These are phyloP conservation scores for Ilyonectria destructans DNA, from an alignment of 2,329 filamentous ascomycete species.

Conservation along the genomic window DNA sequence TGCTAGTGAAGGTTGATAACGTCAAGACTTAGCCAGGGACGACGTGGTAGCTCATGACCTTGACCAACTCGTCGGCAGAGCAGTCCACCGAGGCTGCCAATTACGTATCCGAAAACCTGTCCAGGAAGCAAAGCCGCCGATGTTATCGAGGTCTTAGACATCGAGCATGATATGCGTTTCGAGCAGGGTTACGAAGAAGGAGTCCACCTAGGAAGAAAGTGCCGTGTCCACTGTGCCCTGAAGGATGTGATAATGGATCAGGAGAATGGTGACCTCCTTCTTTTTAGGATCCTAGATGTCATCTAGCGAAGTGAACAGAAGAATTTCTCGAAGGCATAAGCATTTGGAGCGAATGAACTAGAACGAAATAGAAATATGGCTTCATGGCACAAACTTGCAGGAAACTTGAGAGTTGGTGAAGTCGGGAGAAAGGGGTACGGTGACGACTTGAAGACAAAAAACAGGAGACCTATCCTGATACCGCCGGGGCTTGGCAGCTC, in stretches of 20 bases:
- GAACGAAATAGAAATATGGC: too few species aligned
- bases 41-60: constrained; percentile 77
- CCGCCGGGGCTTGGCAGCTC: constrained; percentile 60
- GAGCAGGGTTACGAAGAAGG: constrained; percentile 58
- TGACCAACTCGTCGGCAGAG: constrained; percentile 62
- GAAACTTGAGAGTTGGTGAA: too few species aligned
- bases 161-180: constrained; percentile 54
- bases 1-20: constrained; percentile 59
- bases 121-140: constrained; percentile 79
- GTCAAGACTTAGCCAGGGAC: constrained; percentile 70
- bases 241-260: too few species aligned
- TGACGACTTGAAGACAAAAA: too few species aligned
- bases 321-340: constrained; percentile 71
- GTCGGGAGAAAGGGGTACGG: too few species aligned
- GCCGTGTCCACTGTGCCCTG: constrained; percentile 61
- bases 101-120: constrained; percentile 72
- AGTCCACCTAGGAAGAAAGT: constrained; percentile 58
- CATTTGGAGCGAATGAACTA: constrained; percentile 65
- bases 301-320: constrained; percentile 64
- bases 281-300: constrained; percentile 64
- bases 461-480: too few species aligned
- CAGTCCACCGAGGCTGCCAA: constrained; percentile 65
- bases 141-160: constrained; percentile 58
- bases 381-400: too few species aligned
- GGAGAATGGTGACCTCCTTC: constrained; percentile 58